A percentile compares a stretch with the other conserved stretches of the same genome.
phyloP scores from a whole-genome alignment of 768 basidiomycete genomes.

The Phaeolepiota aurea region DNA sequence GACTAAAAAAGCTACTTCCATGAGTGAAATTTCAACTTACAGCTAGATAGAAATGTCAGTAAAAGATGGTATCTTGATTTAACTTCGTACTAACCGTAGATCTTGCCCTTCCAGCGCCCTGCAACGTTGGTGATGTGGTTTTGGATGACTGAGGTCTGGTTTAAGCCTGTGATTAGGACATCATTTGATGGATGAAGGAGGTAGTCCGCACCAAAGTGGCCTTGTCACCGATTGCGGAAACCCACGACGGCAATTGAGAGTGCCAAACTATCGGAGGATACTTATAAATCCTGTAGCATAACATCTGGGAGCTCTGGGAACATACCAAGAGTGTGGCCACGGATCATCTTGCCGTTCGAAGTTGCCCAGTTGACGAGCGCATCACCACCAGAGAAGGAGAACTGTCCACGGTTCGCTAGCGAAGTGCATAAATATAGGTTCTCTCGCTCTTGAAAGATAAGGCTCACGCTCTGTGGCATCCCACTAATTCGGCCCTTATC shows the following conservation, averaged over 20 bases:
- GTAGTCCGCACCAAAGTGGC: conserved; percentile 22
- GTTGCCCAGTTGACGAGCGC: conserved; percentile 32
- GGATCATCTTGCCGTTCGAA: conserved; percentile 29
- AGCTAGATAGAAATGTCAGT: conserved; percentile 1
- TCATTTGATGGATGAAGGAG: neutral
- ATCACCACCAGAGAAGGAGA: conserved; percentile 24
- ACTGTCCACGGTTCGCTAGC: conserved; percentile 19
- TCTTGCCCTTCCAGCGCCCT: conserved; percentile 36
- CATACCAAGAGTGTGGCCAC: conserved; percentile 30
- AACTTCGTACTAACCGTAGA: conserved; percentile 27
- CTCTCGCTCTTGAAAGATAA: neutral
- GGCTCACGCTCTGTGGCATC: conserved; percentile 25
- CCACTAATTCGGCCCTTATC: conserved; percentile 15
- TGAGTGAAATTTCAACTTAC: too few species aligned
- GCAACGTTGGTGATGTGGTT: conserved; percentile 38
- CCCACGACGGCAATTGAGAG: conserved; percentile 36
- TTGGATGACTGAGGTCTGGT: conserved; percentile 32
- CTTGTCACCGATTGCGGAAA: conserved; percentile 25
- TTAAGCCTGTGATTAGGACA: neutral
- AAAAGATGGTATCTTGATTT: too few species aligned
- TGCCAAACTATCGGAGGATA: conserved; percentile 15
- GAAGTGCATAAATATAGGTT: too few species aligned
- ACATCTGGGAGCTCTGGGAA: neutral
- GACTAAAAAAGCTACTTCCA: too few species aligned
- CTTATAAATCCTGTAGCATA: neutral